phyloP scores from a whole-genome alignment of 305 asterid species.

The Fraxinus sp. region DNA sequence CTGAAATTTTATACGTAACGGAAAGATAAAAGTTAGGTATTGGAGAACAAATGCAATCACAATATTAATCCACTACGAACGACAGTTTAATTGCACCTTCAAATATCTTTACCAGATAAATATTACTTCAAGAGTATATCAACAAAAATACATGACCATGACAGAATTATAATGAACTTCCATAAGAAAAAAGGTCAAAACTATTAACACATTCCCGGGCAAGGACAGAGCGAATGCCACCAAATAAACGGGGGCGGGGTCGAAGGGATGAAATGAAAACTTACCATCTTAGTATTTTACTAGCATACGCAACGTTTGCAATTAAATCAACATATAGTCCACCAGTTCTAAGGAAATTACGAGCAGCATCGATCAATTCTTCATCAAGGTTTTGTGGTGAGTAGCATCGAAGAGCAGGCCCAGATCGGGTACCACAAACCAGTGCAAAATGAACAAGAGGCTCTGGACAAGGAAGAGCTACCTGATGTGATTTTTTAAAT shows the following conservation, averaged over 20 bases:
- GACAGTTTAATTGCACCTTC: not conserved
- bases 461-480: conserved; percentile 71
- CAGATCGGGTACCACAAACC: conserved; percentile 68
- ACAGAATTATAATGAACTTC: not conserved
- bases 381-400: conserved; percentile 75
- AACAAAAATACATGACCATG: not conserved
- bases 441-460: conserved; percentile 84
- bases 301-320: conserved; percentile 55
- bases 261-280: conserved; percentile 1
- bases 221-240: not conserved
- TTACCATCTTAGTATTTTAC: conserved; percentile 68
- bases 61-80: not conserved
- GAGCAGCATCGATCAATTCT: conserved; percentile 72
- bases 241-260: not conserved
- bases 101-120: not conserved
- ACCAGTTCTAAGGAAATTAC: conserved; percentile 53
- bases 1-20: conserved; percentile 32
- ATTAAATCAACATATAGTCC: conserved; percentile 56
- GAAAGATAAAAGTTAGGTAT: not conserved
- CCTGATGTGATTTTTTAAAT: conserved; percentile 36
- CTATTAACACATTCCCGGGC: not conserved
- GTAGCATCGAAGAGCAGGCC: conserved; percentile 84
- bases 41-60: not conserved
- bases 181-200: not conserved
- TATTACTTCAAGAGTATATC: not conserved